Conservation (phyloP, 2,329 filamentous ascomycete genomes). For the Trichothecium roseum region DNA sequence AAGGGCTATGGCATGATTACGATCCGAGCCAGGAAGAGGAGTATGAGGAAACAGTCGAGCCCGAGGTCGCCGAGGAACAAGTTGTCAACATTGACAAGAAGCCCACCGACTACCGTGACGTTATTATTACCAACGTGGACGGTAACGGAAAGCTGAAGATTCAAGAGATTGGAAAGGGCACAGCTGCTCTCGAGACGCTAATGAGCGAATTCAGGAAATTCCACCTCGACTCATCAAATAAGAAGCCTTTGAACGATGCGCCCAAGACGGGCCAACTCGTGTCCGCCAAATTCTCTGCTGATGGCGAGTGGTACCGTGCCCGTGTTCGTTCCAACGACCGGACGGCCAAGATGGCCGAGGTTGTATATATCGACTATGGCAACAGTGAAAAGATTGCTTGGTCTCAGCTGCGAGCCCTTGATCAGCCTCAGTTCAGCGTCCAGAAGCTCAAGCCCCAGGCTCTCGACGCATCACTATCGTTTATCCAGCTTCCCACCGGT, state of each 20-base stretch:
- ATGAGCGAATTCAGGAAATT: conserved; percentile 90
- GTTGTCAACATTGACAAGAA: conserved; percentile 54
- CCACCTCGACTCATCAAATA: conserved; percentile 77
- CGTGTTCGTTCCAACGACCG: conserved; percentile 88
- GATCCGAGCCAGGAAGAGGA: conserved; percentile 78
- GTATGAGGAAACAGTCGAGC: conserved; percentile 38
- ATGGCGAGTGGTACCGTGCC: conserved; percentile 91
- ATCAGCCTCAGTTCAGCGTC: conserved; percentile 65
- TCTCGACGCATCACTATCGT: conserved; percentile 74
- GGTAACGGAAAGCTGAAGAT: conserved; percentile 75
- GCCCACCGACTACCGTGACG: conserved; percentile 77
- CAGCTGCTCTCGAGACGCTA: conserved; percentile 71
- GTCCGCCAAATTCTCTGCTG: conserved; percentile 79
- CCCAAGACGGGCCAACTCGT: conserved; percentile 91
- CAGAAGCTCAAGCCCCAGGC: conserved; percentile 84
- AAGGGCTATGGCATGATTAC: conserved; percentile 89
- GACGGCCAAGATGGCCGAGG: conserved; percentile 75
- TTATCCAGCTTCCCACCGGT: conserved; percentile 76
- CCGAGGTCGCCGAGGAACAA: conserved; percentile 37
- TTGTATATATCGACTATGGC: conserved; percentile 92
- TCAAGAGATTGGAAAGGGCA: conserved; percentile 81
- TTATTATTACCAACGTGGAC: conserved; percentile 86
- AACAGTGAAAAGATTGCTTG: conserved; percentile 86
- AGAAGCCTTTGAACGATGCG: conserved; percentile 57
- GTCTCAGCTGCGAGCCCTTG: conserved; percentile 71